Percentiles rank a stretch among this genome's conserved stretches.
phyloP scores from a whole-genome alignment of 176 grass and related monocot species.

The Ensete ventricosum region DNA sequence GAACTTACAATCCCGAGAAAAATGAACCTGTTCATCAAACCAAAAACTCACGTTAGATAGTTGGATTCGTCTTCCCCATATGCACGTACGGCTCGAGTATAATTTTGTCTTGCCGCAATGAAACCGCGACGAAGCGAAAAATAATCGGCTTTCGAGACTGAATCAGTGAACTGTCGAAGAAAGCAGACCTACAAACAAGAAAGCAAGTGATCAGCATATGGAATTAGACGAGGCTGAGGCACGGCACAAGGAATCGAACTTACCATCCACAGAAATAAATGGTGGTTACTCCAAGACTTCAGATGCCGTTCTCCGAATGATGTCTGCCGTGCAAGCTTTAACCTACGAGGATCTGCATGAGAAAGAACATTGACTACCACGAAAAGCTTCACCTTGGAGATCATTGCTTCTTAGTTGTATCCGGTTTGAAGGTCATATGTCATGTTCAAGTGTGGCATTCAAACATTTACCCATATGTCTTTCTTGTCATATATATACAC shows the following conservation, averaged over 20 bases:
- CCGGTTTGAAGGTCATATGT: no score
- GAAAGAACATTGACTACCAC: no score
- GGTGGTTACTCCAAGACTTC: conserved; percentile 6
- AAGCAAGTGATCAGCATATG: not conserved
- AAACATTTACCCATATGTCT: no score
- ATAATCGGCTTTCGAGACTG: conserved; percentile 16
- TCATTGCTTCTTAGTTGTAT: no score
- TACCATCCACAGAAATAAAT: not conserved
- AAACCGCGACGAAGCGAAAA: conserved; percentile 9
- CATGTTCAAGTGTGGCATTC: no score
- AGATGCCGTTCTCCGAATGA: conserved; percentile 15
- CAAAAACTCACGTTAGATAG: no score
- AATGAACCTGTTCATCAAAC: conserved; percentile 4
- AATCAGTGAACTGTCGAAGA: conserved; percentile 7
- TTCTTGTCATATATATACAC: no score
- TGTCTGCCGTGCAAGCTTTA: conserved; percentile 2
- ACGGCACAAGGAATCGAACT: not conserved
- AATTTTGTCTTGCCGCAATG: conserved; percentile 4
- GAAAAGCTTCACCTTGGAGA: no score
- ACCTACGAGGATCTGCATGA: conserved; percentile 14
- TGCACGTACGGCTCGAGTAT: no score
- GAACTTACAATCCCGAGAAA: conserved; percentile 1
- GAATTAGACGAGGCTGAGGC: not conserved
- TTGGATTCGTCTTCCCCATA: no score
- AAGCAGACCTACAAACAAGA: conserved; percentile 5